Evolutionary conservation across 192 early-diverging fungal species (phyloP), one percentile per base, ranked within the genome.

Genomic region (Chytriomyces sp.): DNA sequence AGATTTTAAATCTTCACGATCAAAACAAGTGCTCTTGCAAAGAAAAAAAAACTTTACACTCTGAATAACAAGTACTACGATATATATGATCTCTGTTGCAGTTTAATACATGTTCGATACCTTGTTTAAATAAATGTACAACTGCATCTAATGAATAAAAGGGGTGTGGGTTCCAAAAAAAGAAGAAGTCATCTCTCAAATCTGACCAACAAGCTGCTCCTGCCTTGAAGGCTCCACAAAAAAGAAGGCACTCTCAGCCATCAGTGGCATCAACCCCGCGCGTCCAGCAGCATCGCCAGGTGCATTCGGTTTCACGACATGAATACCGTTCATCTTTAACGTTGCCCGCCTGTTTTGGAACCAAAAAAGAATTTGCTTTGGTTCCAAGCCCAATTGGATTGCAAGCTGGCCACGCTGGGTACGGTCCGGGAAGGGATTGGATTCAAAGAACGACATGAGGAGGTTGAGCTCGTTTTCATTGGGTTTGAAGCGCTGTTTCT

Each of bases 321-420:
- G 13, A 26, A 68, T 68, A 11, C 67, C 67, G 67, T 68, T 68
- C 45, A 48, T 49, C 47, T 68, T 68, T 5, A 45, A 68, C 4
- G 45, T 68, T 4, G 67, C 67, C 45, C 96, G 89, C 78, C 91
- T 92, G 86, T 97, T 97, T 80, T 98, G 96, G 82, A 98, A 98
- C 96, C 96, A 98, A 67, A 98, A 93, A 82, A 97, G 95, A n/a
- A 98, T 94, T 0, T 94, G 94, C 50, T 95, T 88, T 35, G 95
- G 94, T 45, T 91, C 90, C 96, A 98, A 96, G 50, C 90, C 92
- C 59, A 94, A 88, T 71, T 94, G 84, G 64, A 88, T 84, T 49
- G 93, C 94, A 0, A 98, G 80, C 28, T 89, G 86, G 64, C 86
- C 77, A 71, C 96, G 90, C 77, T 91, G 82, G 64, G 94, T 90